Evolutionary conservation across 345 rosid genomes (phyloP).

Genomic region (Gossypioides kirkii): DNA sequence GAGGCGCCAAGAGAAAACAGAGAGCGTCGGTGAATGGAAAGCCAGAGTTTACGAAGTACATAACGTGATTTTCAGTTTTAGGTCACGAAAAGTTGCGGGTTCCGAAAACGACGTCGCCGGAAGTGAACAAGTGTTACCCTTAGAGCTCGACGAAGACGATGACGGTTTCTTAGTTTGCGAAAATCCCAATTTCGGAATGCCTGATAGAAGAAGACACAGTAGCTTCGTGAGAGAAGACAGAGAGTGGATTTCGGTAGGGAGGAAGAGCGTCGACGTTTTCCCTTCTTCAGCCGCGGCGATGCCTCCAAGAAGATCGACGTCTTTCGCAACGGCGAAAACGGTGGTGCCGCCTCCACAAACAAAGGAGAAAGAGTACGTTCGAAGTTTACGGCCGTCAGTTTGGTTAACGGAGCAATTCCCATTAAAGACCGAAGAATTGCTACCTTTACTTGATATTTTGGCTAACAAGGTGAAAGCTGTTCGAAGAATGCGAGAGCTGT

Average conservation of each 20-base stretch:
- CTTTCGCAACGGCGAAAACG: conserved; percentile 18
- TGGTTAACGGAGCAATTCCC: conserved; percentile 98
- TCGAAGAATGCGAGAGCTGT: conserved; percentile 77
- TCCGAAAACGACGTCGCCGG: conserved; percentile 51
- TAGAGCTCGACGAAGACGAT: conserved; percentile 71
- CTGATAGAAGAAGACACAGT: conserved; percentile 71
- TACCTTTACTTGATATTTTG: conserved; percentile 88
- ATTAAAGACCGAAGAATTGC: conserved; percentile 77
- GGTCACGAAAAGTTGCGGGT: conserved; percentile 51
- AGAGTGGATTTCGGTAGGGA: conserved; percentile 59
- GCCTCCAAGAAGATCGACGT: conserved; percentile 39
- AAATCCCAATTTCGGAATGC: conserved; percentile 54
- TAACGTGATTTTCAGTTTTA: conserved; percentile 72
- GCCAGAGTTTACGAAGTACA: conserved; percentile 54
- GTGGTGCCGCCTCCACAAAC: conserved; percentile 42
- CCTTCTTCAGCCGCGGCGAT: conserved; percentile 35
- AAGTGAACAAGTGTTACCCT: conserved; percentile 57
- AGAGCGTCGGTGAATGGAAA: conserved; percentile 29
- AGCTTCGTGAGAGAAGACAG: conserved; percentile 88
- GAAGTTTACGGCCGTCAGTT: conserved; percentile 74
- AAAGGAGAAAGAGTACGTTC: conserved; percentile 81
- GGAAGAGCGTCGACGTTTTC: conserved; percentile 62
- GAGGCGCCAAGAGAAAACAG: conserved; percentile 73
- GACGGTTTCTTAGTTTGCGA: conserved; percentile 89
- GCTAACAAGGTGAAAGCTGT: conserved; percentile 96